Evolutionary conservation across 148 eudicot species (phyloP).

Genomic region (Persicaria tinctoria): DNA sequence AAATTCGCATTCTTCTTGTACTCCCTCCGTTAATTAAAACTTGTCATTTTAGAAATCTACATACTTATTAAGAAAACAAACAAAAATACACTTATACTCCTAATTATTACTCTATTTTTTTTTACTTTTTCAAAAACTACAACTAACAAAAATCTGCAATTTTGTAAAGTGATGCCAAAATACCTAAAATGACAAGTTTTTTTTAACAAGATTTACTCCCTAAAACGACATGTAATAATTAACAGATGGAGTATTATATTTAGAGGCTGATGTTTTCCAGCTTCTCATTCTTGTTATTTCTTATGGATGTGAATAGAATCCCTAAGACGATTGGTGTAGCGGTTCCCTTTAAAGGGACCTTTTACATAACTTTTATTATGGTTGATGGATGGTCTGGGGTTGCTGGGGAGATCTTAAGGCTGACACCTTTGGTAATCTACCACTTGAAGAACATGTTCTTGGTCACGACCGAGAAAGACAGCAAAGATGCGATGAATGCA

Average conservation of each 20-base stretch:
- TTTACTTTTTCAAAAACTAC: too few species aligned
- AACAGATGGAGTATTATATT: neutral
- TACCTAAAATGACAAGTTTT: too few species aligned
- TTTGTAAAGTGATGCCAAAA: too few species aligned
- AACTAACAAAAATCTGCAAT: too few species aligned
- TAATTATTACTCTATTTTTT: too few species aligned
- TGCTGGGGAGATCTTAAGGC: constrained; percentile 68
- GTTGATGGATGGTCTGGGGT: constrained; percentile 86
- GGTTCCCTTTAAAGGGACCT: constrained; percentile 80
- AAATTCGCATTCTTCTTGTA: neutral
- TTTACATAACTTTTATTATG: constrained; percentile 72
- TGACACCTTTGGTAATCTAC: constrained; percentile 62
- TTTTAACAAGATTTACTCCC: too few species aligned
- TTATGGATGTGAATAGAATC: constrained; percentile 28
- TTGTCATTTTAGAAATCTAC: too few species aligned
- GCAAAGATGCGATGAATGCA: constrained; percentile 76
- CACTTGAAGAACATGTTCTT: constrained; percentile 68
- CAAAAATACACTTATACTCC: too few species aligned
- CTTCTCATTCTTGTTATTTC: neutral
- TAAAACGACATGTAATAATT: too few species aligned
- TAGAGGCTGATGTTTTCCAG: neutral
- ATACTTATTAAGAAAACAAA: too few species aligned
- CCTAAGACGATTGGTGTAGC: constrained; percentile 56
- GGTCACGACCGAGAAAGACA: constrained; percentile 73
- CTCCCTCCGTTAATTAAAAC: neutral